phyloP scores from a whole-genome alignment of 208 protist species.

The Wallacemonas sp. region DNA sequence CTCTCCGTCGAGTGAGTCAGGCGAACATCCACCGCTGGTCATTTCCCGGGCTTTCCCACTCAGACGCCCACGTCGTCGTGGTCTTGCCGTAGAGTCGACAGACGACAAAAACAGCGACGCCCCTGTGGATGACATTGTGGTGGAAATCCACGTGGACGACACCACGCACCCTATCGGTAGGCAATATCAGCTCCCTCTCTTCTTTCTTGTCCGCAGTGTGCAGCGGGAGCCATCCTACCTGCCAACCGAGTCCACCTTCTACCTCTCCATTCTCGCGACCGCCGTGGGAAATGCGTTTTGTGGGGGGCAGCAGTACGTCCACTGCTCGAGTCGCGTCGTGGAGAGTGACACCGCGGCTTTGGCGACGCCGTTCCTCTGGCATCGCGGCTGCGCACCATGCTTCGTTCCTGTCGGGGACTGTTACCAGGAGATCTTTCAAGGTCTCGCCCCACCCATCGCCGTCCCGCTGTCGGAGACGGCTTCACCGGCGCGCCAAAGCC shows the following conservation, averaged over 20 bases:
- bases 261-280: constrained; percentile 75
- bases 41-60: constrained; percentile 4
- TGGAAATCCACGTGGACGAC: constrained; percentile 73
- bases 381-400: constrained; percentile 58
- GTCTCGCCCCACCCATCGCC: constrained; percentile 44
- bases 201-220: constrained; percentile 61
- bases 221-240: constrained; percentile 27
- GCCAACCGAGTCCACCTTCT: constrained; percentile 56
- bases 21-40: neutral
- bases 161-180: constrained; percentile 46
- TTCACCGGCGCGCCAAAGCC: neutral
- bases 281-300: constrained; percentile 62
- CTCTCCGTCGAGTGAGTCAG: neutral
- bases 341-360: neutral
- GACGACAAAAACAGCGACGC: neutral
- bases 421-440: constrained; percentile 59
- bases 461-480: neutral
- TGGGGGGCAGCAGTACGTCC: constrained; percentile 19
- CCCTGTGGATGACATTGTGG: constrained; percentile 22
- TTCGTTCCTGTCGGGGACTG: constrained; percentile 68
- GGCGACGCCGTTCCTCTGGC: constrained; percentile 53
- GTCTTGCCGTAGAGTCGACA: neutral
- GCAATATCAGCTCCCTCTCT: constrained; percentile 66
- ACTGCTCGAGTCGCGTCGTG: neutral
- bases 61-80: neutral